phyloP scores from a whole-genome alignment of 116 monocot species.

The Dioscorea cayenensis region DNA sequence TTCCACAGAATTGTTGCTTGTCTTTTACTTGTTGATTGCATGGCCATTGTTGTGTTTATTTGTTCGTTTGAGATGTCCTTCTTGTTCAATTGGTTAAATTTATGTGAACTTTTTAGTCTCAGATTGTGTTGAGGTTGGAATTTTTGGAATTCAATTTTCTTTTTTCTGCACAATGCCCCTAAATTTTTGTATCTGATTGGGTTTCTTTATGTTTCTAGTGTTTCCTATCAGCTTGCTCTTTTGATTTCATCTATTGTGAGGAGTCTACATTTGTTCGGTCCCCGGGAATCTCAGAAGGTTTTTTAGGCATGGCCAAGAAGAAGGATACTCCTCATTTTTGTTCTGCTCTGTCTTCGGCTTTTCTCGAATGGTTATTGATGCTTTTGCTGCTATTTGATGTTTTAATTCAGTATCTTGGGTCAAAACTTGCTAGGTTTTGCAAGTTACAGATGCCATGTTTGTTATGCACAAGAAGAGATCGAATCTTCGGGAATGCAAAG shows the following conservation, averaged over 20 bases:
- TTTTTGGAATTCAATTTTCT: not conserved
- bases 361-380: conserved; percentile 23
- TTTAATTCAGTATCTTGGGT: conserved; percentile 8
- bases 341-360: conserved; percentile 14
- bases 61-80: not conserved
- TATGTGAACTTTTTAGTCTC: not conserved
- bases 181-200: not conserved
- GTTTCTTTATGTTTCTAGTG: not conserved
- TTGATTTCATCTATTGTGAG: too few species aligned
- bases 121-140: not conserved
- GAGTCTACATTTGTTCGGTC: not conserved
- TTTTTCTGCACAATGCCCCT: too few species aligned
- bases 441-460: conserved; percentile 24
- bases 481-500: conserved; percentile 6
- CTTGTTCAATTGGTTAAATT: not conserved
- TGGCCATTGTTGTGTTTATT: not conserved
- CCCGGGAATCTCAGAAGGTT: not conserved
- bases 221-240: not conserved
- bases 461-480: conserved; percentile 22
- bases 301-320: not conserved
- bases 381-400: conserved; percentile 19
- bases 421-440: conserved; percentile 24
- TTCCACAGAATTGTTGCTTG: too few species aligned
- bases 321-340: not conserved
- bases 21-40: too few species aligned